These are phyloP conservation scores for Cercophora sp. DNA, from an alignment of 495 filamentous ascomycete species.

Conservation along the genomic window DNA sequence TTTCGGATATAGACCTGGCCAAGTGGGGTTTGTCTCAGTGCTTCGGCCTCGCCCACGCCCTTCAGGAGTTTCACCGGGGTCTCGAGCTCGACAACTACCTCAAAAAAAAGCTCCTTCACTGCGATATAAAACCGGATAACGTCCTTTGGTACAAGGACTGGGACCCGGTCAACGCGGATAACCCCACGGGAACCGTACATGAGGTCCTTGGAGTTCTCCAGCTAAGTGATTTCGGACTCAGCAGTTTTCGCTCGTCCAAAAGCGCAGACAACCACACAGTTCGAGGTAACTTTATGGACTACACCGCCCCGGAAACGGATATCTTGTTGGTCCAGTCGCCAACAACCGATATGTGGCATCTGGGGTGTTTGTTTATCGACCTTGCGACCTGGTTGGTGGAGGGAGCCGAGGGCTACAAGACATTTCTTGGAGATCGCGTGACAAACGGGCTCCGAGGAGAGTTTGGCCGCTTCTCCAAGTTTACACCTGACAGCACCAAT, in stretches of 20 bases:
- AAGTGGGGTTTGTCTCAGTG: not conserved
- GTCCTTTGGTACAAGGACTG: not conserved
- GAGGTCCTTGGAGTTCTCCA: not conserved
- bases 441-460: not conserved
- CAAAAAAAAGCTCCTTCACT: not conserved
- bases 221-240: not conserved
- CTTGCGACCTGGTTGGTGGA: not conserved
- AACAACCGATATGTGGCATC: not conserved
- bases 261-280: not conserved
- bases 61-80: not conserved
- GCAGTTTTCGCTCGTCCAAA: not conserved
- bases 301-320: slow-evolving; percentile 1
- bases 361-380: not conserved
- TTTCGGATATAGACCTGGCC: not conserved
- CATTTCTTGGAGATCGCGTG: not conserved
- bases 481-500: not conserved
- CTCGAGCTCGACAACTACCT: not conserved
- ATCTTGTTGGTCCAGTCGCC: not conserved
- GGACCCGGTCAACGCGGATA: not conserved
- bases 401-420: not conserved
- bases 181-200: not conserved
- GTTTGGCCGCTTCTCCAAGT: not conserved
- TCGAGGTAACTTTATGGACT: not conserved
- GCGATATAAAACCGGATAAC: slow-evolving; percentile 3
- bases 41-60: not conserved